Conservation (phyloP, 106 monocot species). For the Narthecium ossifragum region DNA sequence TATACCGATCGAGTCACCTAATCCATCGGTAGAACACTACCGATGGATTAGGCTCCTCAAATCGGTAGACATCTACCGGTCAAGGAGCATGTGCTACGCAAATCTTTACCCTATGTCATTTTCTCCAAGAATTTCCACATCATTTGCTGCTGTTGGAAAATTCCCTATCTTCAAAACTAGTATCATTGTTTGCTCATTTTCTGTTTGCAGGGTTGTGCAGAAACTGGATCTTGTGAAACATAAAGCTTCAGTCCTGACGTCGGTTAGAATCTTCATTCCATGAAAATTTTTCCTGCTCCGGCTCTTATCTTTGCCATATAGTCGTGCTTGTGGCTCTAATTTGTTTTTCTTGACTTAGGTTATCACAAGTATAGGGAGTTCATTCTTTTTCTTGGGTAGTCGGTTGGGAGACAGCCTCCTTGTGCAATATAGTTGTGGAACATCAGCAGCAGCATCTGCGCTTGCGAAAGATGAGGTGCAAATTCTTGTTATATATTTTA, state of each 20-base stretch:
- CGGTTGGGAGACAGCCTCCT: constrained; percentile 93
- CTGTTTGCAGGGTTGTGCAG: constrained; percentile 59
- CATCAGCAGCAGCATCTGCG: constrained; percentile 26
- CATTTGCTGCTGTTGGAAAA: no score
- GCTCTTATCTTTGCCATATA: neutral
- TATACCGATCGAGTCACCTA: no score
- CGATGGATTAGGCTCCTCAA: no score
- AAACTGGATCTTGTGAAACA: constrained; percentile 89
- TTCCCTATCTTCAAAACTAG: no score
- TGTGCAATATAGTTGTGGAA: constrained; percentile 76
- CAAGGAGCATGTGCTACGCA: no score
- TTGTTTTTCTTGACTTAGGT: constrained; percentile 33
- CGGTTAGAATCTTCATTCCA: constrained; percentile 43
- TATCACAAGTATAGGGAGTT: constrained; percentile 74
- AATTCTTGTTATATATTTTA: no score
- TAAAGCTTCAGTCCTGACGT: constrained; percentile 86
- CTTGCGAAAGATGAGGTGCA: constrained; percentile 66
- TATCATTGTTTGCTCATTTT: constrained; percentile 6
- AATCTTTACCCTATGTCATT: no score
- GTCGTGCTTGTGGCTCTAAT: neutral
- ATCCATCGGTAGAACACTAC: no score
- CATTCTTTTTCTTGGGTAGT: constrained; percentile 96
- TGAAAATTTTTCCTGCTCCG: neutral
- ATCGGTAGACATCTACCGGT: no score
- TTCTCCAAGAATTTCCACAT: no score